These are phyloP conservation scores for Trametes maxima DNA, from an alignment of 768 basidiomycete genomes.

Conservation along the genomic window DNA sequence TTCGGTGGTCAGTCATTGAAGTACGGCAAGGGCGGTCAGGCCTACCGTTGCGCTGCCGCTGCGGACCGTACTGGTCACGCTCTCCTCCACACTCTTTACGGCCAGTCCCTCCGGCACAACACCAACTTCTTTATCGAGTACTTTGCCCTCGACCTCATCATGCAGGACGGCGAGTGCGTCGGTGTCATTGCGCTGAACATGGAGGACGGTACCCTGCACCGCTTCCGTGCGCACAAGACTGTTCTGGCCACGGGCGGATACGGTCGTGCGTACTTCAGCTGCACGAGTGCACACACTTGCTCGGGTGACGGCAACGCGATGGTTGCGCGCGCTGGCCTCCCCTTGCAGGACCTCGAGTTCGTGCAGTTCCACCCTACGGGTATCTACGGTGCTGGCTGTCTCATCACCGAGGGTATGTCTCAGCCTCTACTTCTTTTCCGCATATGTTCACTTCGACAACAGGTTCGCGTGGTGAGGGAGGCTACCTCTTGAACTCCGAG, in stretches of 20 bases:
- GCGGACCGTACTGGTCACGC: slow-evolving; percentile 99
- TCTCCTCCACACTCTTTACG: slow-evolving; percentile 97
- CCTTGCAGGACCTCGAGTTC: slow-evolving; percentile 96
- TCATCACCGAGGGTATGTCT: slow-evolving; percentile 92
- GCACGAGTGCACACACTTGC: slow-evolving; percentile 98
- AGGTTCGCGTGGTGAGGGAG: slow-evolving; percentile 99
- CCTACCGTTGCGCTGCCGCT: slow-evolving; percentile 97
- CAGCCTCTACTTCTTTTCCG: background rate
- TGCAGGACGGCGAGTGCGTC: slow-evolving; percentile 98
- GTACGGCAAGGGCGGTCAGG: slow-evolving; percentile 97
- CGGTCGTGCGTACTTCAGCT: slow-evolving; percentile 97
- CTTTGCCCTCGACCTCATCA: slow-evolving; percentile 98
- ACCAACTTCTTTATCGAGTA: slow-evolving; percentile 99
- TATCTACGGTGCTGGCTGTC: slow-evolving; percentile 98
- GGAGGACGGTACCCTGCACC: slow-evolving; percentile 99
- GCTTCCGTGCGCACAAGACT: slow-evolving; percentile 98
- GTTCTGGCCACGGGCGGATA: slow-evolving; percentile 98
- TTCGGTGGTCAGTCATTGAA: slow-evolving; percentile 98
- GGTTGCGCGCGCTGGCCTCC: slow-evolving; percentile 95
- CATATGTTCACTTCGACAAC: slow-evolving; percentile 10
- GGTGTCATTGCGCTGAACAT: slow-evolving; percentile 99
- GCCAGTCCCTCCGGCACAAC: slow-evolving; percentile 97
- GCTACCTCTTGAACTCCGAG: slow-evolving; percentile 96
- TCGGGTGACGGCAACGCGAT: slow-evolving; percentile 99
- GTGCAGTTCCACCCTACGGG: slow-evolving; percentile 99